Percentiles rank a stretch among this genome's conserved stretches.
These are phyloP conservation scores for Boletus speciosus DNA, from an alignment of 768 basidiomycete species.

Conservation along the genomic window DNA sequence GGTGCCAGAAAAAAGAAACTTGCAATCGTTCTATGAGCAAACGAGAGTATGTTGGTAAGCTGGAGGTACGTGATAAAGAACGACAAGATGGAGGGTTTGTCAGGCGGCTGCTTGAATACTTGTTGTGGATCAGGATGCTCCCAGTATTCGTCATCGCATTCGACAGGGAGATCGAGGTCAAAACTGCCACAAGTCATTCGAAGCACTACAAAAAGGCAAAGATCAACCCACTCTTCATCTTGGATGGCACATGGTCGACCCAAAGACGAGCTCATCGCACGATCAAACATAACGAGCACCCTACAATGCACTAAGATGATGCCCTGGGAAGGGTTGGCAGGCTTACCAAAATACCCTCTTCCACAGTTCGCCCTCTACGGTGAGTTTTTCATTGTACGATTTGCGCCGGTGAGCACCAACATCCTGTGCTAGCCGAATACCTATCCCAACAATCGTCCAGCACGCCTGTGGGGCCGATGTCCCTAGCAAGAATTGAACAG, in stretches of 20 bases:
- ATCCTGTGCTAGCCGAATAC: slow-evolving; percentile 56
- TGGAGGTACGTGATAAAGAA: slow-evolving; percentile 53
- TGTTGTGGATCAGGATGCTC: slow-evolving; percentile 43
- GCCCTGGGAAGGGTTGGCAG: background rate
- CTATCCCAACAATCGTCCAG: slow-evolving; percentile 67
- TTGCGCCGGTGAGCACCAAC: slow-evolving; percentile 51
- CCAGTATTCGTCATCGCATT: slow-evolving; percentile 72
- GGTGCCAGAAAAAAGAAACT: slow-evolving; percentile 10
- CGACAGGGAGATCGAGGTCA: slow-evolving; percentile 58
- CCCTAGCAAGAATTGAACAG: slow-evolving; percentile 51
- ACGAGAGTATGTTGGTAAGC: slow-evolving; percentile 60
- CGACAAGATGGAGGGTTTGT: slow-evolving; percentile 51
- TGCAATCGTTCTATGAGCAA: slow-evolving; percentile 60
- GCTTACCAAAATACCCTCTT: slow-evolving; percentile 50
- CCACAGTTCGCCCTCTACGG: slow-evolving; percentile 57
- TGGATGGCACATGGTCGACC: slow-evolving; percentile 67
- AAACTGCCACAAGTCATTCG: slow-evolving; percentile 37
- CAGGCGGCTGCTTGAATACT: slow-evolving; percentile 60
- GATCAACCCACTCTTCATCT: slow-evolving; percentile 60
- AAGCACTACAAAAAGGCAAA: background rate
- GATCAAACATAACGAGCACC: slow-evolving; percentile 31
- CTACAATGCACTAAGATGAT: slow-evolving; percentile 9
- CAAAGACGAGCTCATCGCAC: slow-evolving; percentile 42
- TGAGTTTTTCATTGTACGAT: slow-evolving; percentile 28
- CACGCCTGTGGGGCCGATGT: slow-evolving; percentile 59